These are phyloP conservation scores for Pleurotus eryngii DNA, from an alignment of 768 basidiomycete genomes.

Conservation along the genomic window DNA sequence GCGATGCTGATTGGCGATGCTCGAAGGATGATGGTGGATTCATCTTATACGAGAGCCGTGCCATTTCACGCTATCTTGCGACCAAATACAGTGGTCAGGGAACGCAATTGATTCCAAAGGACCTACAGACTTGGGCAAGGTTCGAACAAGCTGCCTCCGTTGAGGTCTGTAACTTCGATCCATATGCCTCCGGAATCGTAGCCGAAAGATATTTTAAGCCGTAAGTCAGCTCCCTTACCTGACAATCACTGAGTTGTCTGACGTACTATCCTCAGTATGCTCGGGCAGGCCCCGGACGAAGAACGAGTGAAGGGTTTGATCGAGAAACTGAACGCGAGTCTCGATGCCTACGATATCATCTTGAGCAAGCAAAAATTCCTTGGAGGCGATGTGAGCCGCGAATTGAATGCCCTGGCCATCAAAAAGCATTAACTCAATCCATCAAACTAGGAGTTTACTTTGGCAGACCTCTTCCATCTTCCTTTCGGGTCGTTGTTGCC, in stretches of 20 bases:
- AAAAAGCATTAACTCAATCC: not conserved
- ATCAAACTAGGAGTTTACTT: slow-evolving; percentile 34
- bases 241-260: too few relatives aligned
- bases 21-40: slow-evolving; percentile 58
- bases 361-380: slow-evolving; percentile 51
- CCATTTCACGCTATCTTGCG: slow-evolving; percentile 58
- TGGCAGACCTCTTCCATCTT: slow-evolving; percentile 59
- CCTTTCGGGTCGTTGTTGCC: slow-evolving; percentile 30
- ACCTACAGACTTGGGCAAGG: slow-evolving; percentile 33
- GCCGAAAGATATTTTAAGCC: slow-evolving; percentile 49
- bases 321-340: slow-evolving; percentile 31
- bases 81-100: slow-evolving; percentile 53
- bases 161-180: slow-evolving; percentile 54
- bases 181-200: slow-evolving; percentile 36
- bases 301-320: slow-evolving; percentile 21
- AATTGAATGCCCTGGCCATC: not conserved
- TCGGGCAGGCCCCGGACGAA: slow-evolving; percentile 28
- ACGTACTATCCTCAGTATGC: slow-evolving; percentile 5
- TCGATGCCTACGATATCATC: slow-evolving; percentile 55
- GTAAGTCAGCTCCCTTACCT: slow-evolving; percentile 26
- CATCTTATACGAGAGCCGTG: slow-evolving; percentile 61
- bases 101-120: slow-evolving; percentile 44
- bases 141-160: slow-evolving; percentile 53
- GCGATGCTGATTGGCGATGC: too few relatives aligned
- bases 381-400: slow-evolving; percentile 44